These are phyloP conservation scores for Boletus rubescentipes DNA, from an alignment of 768 basidiomycete genomes.

Conservation along the genomic window DNA sequence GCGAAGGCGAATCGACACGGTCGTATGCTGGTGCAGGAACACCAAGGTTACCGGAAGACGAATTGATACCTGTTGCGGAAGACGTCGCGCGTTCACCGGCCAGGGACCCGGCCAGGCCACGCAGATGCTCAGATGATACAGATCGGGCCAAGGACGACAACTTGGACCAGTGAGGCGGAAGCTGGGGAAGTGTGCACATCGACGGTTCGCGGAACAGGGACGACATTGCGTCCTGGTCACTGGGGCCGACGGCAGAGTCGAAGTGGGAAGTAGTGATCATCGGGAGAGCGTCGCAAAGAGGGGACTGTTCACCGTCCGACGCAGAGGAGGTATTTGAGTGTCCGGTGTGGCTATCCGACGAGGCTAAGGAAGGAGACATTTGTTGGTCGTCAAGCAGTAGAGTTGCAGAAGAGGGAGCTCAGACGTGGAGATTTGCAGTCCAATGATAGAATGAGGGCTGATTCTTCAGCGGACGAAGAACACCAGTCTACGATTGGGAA, in stretches of 20 bases:
- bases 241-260: neutral
- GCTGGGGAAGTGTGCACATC: neutral
- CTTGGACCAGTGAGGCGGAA: constrained; percentile 6
- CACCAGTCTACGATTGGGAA: constrained; percentile 13
- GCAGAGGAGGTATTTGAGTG: constrained; percentile 30
- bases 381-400: constrained; percentile 34
- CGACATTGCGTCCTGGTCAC: constrained; percentile 3
- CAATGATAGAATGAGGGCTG: constrained; percentile 18
- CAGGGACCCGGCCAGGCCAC: neutral
- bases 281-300: constrained; percentile 10
- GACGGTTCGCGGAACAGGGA: constrained; percentile 10
- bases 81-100: neutral
- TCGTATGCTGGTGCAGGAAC: neutral
- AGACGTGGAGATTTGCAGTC: constrained; percentile 32
- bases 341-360: neutral
- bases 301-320: neutral
- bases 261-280: constrained; percentile 19
- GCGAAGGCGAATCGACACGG: constrained; percentile 34
- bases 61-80: neutral
- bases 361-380: constrained; percentile 31
- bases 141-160: neutral
- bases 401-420: constrained; percentile 19
- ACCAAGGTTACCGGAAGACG: constrained; percentile 5
- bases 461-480: constrained; percentile 23
- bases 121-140: constrained; percentile 4